Conservation (phyloP, 805 yeast genomes). For the Monosporozyma solicola region DNA sequence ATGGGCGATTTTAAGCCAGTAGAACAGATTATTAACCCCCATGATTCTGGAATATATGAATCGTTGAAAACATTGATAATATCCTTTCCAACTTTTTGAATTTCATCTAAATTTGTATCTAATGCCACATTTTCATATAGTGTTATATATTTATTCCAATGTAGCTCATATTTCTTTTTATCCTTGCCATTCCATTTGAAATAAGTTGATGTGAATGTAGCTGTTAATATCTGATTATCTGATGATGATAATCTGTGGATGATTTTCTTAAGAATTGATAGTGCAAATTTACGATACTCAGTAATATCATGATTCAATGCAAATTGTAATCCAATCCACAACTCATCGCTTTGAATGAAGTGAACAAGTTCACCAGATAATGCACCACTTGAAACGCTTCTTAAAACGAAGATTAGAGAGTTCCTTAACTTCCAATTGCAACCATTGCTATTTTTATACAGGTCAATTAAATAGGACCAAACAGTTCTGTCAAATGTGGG, state of each 20-base stretch:
- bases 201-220: conserved; percentile 7
- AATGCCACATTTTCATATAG: conserved; percentile 72
- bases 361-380: conserved; percentile 4
- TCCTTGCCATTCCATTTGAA: conserved; percentile 22
- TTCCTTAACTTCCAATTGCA: conserved; percentile 31
- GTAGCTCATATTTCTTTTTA: conserved; percentile 26
- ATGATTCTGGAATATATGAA: conserved; percentile 50
- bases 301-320: conserved; percentile 50
- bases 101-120: conserved; percentile 80
- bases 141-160: conserved; percentile 69
- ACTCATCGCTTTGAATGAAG: conserved; percentile 23
- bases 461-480: conserved; percentile 40
- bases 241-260: conserved; percentile 36
- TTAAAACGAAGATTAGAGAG: conserved; percentile 47
- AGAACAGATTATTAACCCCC: conserved; percentile 66
- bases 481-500: conserved; percentile 23
- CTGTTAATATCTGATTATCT: background rate
- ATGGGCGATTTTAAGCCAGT: conserved; percentile 69
- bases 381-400: conserved; percentile 34
- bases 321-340: conserved; percentile 50
- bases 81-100: conserved; percentile 65
- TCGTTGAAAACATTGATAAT: conserved; percentile 45
- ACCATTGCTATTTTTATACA: conserved; percentile 26
- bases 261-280: conserved; percentile 57
- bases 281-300: conserved; percentile 59